Base-by-base conservation (phyloP, 2,329 filamentous ascomycete genomes). In the Magnaporthiopsis rhizophila region DNA sequence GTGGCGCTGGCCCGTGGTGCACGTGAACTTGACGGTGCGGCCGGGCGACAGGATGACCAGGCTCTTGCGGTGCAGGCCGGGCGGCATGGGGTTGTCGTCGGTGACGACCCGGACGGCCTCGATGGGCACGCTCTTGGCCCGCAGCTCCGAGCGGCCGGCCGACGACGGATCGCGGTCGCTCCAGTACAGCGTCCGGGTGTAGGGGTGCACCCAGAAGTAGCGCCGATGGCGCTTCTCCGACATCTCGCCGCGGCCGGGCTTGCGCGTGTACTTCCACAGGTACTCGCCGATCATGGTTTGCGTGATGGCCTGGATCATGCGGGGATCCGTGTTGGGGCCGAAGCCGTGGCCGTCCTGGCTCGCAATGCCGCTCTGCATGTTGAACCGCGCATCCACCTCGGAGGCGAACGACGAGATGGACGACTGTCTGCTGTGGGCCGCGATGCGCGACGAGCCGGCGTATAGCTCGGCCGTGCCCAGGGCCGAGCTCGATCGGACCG, bases 201-300 rank as follows among this genome's bases (percentile, higher is more conserved):
- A 99, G 0, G 95, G 95, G 74, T 99, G 95, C 28, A 99, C 91
- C 95, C 95, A 99, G 83, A 99, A 99, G 81, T 97, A 99, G 38
- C 95, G 88, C 67, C 91, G 87, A 76, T 99, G 95, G 63, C 95
- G 86, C 64, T 93, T 96, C 70, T 88, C 89, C 0, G 93, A 98
- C 77, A 96, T 87, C 67, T 92, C 90, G 64, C 88, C 90, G 30
- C 94, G 89, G n/a, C 92, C 93, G 66, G 93, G 84, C 79, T 95
- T 97, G 71, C 95, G 89, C 0, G 95, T 99, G 77, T 99, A 99
- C 76, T 99, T 99, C 95, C 95, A 99, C 57, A 99, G 82, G 75
- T 94, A 98, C 75, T 99, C 95, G 64, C 95, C 95, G 72, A 99
- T 98, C 95, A 99, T 99, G 24, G 95, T 98, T 77, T 99, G 94